Evolutionary conservation across 805 yeast species (phyloP).

Genomic region (Debaryomyces prosopidis): DNA sequence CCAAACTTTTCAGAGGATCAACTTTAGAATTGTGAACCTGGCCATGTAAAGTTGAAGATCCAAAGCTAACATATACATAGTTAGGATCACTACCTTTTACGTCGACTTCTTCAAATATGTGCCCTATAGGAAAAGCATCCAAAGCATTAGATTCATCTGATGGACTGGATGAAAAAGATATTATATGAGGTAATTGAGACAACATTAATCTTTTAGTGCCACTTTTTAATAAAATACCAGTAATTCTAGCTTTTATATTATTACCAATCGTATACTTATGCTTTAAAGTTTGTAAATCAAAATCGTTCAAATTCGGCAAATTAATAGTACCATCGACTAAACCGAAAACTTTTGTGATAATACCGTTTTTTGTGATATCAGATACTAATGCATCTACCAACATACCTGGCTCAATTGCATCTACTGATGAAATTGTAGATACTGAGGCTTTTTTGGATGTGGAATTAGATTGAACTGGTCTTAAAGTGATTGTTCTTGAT

Average conservation of each 20-base stretch:
- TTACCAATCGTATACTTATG: conserved; percentile 71
- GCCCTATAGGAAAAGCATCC: conserved; percentile 81
- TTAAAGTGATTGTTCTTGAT: conserved; percentile 60
- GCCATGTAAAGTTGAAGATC: conserved; percentile 55
- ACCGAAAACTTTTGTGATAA: conserved; percentile 73
- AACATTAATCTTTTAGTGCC: conserved; percentile 62
- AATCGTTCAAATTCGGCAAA: conserved; percentile 60
- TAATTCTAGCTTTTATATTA: conserved; percentile 65
- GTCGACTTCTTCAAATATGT: conserved; percentile 54
- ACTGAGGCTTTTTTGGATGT: conserved; percentile 49
- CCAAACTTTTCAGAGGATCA: conserved; percentile 46
- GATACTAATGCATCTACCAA: conserved; percentile 72
- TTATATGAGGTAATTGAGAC: conserved; percentile 60
- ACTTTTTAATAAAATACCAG: conserved; percentile 50
- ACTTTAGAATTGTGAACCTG: conserved; percentile 78
- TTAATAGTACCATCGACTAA: conserved; percentile 70
- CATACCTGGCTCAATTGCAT: conserved; percentile 84
- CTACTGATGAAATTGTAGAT: conserved; percentile 66
- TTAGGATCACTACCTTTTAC: conserved; percentile 60
- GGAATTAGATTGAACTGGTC: conserved; percentile 40
- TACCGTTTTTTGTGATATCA: conserved; percentile 59
- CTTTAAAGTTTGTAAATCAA: conserved; percentile 48
- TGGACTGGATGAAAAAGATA: conserved; percentile 28
- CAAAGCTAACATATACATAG: conserved; percentile 59
- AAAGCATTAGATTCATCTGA: conserved; percentile 28